A percentile compares a stretch with the other conserved stretches of the same genome.
Conservation (phyloP, 202 grass and related monocot species). For the Setaria viridis region DNA sequence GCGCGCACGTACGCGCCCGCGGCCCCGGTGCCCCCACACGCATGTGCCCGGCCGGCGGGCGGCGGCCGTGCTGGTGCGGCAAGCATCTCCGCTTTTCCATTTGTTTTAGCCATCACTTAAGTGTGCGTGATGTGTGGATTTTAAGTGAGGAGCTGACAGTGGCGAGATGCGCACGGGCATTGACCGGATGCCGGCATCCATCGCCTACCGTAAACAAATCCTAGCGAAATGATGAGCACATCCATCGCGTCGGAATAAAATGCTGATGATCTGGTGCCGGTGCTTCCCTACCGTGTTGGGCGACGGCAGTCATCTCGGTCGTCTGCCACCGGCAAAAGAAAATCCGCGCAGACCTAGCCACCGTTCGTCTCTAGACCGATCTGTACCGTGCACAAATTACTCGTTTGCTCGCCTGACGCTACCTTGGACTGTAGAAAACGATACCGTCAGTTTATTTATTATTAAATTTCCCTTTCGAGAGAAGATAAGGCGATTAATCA, state of each 20-base stretch:
- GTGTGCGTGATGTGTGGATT: background rate
- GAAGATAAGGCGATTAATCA: background rate
- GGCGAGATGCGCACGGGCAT: background rate
- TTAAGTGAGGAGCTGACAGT: background rate
- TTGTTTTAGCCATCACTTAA: background rate
- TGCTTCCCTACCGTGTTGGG: background rate
- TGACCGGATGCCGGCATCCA: constrained; percentile 4
- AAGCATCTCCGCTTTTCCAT: constrained; percentile 17
- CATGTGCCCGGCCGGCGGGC: constrained; percentile 11
- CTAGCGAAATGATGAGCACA: background rate
- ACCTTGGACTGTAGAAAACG: background rate
- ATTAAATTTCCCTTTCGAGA: background rate
- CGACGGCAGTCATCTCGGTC: background rate
- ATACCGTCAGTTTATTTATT: background rate
- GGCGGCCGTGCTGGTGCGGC: constrained; percentile 10
- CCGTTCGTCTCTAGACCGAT: too few relatives aligned
- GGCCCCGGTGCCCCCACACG: background rate
- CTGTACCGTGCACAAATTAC: too few relatives aligned
- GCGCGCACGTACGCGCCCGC: background rate
- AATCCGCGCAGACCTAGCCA: background rate
- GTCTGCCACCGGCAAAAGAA: background rate
- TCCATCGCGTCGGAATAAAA: background rate
- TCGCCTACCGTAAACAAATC: too few relatives aligned
- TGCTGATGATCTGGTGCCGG: background rate
- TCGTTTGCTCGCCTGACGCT: background rate